Conservation (phyloP, 2,329 filamentous ascomycete genomes). For the Cercospora berteroae region DNA sequence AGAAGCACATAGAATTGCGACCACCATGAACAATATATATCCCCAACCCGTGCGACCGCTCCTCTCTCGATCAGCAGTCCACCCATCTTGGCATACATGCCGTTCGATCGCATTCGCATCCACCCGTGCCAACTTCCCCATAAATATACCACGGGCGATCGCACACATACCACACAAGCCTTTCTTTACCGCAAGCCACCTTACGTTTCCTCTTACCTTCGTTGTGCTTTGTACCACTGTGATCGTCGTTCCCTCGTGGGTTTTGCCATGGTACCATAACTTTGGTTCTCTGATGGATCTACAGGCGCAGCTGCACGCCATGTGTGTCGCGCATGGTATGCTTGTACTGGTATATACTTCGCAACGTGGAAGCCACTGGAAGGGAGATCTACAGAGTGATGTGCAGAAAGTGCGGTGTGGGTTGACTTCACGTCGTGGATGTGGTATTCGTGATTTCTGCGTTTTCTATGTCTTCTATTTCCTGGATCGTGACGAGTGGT, state of each 20-base stretch:
- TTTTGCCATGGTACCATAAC: constrained; percentile 2
- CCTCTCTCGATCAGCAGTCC: neutral
- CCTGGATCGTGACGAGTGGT: neutral
- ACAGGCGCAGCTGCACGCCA: neutral
- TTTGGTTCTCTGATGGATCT: neutral
- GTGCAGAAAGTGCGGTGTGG: neutral
- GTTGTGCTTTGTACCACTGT: neutral
- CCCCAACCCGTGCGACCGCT: neutral
- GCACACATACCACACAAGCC: neutral
- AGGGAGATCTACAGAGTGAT: neutral
- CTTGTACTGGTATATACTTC: neutral
- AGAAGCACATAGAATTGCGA: neutral
- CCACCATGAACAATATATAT: neutral
- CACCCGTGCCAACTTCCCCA: neutral
- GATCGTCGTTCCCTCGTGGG: neutral
- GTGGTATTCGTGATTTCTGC: neutral
- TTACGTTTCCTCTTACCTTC: neutral
- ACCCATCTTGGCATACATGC: neutral
- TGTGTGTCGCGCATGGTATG: neutral
- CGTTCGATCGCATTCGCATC: neutral
- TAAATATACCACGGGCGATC: neutral
- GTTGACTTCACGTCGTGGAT: neutral
- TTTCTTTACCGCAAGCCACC: neutral
- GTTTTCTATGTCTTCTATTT: neutral
- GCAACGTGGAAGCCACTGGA: constrained; percentile 1